Conservation (phyloP, 306 rosid genomes). For the Gynostemma pentaphyllum region DNA sequence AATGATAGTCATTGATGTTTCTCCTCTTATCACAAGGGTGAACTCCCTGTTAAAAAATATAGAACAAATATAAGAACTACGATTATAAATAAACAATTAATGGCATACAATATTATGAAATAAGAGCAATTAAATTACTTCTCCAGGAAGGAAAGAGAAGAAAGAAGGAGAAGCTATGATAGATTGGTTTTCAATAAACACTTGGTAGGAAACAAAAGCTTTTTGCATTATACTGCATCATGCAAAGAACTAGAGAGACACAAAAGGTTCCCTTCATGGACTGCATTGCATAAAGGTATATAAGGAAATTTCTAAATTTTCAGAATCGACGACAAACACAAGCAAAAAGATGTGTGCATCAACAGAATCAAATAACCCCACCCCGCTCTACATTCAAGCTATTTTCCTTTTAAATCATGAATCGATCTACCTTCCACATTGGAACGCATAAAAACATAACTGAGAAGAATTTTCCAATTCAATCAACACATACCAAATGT, state of each 20-base stretch:
- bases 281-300: too few relatives aligned
- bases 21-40: constrained; percentile 37
- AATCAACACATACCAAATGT: constrained; percentile 24
- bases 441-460: neutral
- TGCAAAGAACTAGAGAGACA: neutral
- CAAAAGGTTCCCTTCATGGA: too few relatives aligned
- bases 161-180: neutral
- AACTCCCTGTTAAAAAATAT: constrained; percentile 28
- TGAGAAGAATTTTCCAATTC: neutral
- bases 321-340: too few relatives aligned
- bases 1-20: constrained; percentile 25
- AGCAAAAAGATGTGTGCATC: neutral
- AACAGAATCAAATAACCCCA: neutral
- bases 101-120: too few relatives aligned
- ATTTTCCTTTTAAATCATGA: neutral
- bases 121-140: neutral
- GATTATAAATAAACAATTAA: neutral
- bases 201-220: neutral
- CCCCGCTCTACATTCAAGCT: neutral
- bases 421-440: neutral
- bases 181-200: neutral
- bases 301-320: too few relatives aligned
- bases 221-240: neutral
- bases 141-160: neutral
- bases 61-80: constrained; percentile 3